These are phyloP conservation scores for Carex scoparia DNA, from an alignment of 176 grass and related monocot genomes.

Conservation along the genomic window DNA sequence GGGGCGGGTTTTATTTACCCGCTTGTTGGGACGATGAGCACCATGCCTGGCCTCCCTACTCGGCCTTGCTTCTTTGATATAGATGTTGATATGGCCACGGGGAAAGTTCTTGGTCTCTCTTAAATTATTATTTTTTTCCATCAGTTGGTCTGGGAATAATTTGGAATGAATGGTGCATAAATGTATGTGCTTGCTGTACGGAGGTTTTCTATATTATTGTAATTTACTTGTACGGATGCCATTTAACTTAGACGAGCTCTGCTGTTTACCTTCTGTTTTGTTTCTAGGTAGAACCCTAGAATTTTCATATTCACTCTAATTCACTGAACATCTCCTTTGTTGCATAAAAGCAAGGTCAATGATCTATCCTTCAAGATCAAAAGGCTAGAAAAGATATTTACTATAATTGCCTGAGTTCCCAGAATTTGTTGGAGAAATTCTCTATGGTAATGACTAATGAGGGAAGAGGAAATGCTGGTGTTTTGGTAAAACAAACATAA, in stretches of 20 bases:
- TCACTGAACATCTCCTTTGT: background rate
- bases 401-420: background rate
- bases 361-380: background rate
- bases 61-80: slow-evolving; percentile 95
- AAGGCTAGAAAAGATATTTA: background rate
- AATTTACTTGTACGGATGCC: background rate
- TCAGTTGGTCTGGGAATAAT: background rate
- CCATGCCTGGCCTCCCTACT: slow-evolving; percentile 91
- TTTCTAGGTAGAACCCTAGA: background rate
- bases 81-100: slow-evolving; percentile 62
- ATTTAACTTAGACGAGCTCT: background rate
- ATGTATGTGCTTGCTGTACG: background rate
- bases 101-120: slow-evolving; percentile 71
- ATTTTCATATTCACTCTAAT: background rate
- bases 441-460: background rate
- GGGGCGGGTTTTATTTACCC: slow-evolving; percentile 95
- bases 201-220: background rate
- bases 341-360: background rate
- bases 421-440: background rate
- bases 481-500: background rate
- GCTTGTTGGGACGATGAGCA: slow-evolving; percentile 89
- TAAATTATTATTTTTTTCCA: slow-evolving; percentile 11
- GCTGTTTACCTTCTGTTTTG: background rate
- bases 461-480: background rate
- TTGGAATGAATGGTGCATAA: background rate